A percentile compares a stretch with the other conserved stretches of the same genome.
Evolutionary conservation across 345 rosid genomes (phyloP).

Genomic region (Eucalyptus marginata): DNA sequence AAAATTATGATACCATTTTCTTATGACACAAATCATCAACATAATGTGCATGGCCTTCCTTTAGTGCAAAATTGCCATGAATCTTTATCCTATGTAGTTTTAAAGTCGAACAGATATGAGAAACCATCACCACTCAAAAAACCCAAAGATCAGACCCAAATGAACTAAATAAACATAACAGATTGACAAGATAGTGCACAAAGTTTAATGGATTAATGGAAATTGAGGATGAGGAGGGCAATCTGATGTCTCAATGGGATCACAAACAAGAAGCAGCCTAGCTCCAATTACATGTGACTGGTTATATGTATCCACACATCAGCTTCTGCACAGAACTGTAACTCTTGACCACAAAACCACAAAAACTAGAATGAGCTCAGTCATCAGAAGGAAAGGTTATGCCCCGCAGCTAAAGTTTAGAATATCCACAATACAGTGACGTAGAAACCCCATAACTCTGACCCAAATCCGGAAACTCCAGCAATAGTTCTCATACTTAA

Average conservation of each 20-base stretch:
- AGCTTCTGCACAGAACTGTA: neutral
- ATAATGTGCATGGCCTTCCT: neutral
- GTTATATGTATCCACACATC: neutral
- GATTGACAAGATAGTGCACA: neutral
- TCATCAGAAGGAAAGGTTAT: neutral
- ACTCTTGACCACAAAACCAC: neutral
- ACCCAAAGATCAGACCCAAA: neutral
- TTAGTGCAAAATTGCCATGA: neutral
- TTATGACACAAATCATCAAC: neutral
- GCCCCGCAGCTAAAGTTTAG: neutral
- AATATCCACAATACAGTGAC: neutral
- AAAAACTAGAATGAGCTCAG: neutral
- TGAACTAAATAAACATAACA: neutral
- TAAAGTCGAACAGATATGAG: neutral
- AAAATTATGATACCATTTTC: neutral
- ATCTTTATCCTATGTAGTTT: neutral
- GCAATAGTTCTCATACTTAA: neutral
- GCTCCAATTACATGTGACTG: neutral
- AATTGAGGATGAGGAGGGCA: neutral
- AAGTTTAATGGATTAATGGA: neutral
- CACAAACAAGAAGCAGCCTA: neutral
- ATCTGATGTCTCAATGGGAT: neutral
- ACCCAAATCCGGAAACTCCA: neutral
- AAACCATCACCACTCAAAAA: neutral
- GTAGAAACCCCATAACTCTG: neutral